Conservation (phyloP, 805 yeast genomes). For the Ogataea parapolymorpha region DNA sequence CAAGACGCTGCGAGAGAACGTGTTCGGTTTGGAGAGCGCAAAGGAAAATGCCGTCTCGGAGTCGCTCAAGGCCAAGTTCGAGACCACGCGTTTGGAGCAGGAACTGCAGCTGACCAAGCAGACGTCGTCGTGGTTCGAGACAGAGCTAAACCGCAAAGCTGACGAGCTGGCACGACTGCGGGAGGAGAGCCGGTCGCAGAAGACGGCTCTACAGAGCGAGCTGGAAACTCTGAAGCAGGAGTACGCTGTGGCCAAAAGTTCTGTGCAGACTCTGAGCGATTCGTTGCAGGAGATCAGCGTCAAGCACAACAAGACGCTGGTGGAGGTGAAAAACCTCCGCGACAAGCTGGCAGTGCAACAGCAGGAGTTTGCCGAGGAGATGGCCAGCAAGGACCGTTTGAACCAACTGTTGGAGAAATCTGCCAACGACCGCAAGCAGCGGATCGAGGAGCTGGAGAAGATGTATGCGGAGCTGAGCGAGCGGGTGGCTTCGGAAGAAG, state of each 20-base stretch:
- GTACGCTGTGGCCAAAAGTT: conserved; percentile 22
- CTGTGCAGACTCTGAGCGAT: conserved; percentile 32
- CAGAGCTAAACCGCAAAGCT: conserved; percentile 31
- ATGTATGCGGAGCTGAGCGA: conserved; percentile 40
- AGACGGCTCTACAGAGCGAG: conserved; percentile 32
- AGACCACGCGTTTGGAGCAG: conserved; percentile 26
- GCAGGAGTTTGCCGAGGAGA: conserved; percentile 53
- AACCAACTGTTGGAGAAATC: conserved; percentile 54
- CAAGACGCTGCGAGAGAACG: conserved; percentile 40
- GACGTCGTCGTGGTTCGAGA: conserved; percentile 34
- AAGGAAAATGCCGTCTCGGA: conserved; percentile 28
- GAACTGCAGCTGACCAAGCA: conserved; percentile 32
- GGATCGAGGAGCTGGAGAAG: conserved; percentile 53
- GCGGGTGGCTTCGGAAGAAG: conserved; percentile 37
- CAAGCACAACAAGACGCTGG: conserved; percentile 40
- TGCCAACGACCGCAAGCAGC: conserved; percentile 46
- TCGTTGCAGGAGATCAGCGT: conserved; percentile 37
- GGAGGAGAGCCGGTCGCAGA: conserved; percentile 29
- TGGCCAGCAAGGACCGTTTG: conserved; percentile 58
- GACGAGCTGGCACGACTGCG: conserved; percentile 29
- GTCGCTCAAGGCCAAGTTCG: conserved; percentile 24
- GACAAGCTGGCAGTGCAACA: conserved; percentile 42
- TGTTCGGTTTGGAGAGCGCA: conserved; percentile 37
- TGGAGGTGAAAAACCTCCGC: conserved; percentile 45
- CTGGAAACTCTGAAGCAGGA: conserved; percentile 37